A percentile compares a stretch with the other conserved stretches of the same genome.
Evolutionary conservation across 345 rosid species (phyloP).

Genomic region (Aethionema arabicum): DNA sequence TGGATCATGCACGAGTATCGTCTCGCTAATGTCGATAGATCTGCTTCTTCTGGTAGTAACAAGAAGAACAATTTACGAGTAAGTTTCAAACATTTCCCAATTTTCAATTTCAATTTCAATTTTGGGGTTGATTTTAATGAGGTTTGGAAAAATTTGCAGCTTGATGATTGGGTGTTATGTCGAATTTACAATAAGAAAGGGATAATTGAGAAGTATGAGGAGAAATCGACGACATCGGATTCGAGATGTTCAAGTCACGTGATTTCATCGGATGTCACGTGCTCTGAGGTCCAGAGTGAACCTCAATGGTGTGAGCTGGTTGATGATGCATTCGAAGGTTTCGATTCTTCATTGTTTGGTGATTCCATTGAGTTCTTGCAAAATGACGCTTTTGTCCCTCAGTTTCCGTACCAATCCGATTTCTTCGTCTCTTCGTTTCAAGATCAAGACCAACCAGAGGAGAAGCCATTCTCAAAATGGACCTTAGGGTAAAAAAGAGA

Average conservation of each 20-base stretch:
- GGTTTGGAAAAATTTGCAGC: slow-evolving; percentile 42
- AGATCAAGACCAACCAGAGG: slow-evolving; percentile 27
- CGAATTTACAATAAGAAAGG: slow-evolving; percentile 91
- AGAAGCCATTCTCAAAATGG: slow-evolving; percentile 32
- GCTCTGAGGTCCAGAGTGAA: slow-evolving; percentile 55
- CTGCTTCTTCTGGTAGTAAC: slow-evolving; percentile 46
- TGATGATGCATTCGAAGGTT: slow-evolving; percentile 31
- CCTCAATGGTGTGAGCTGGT: slow-evolving; percentile 41
- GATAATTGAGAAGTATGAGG: slow-evolving; percentile 52
- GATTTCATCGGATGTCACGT: slow-evolving; percentile 52
- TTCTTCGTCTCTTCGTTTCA: slow-evolving; percentile 17
- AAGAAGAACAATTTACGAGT: slow-evolving; percentile 66
- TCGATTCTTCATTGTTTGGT: slow-evolving; percentile 37
- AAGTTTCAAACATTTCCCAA: background rate
- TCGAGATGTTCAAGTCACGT: slow-evolving; percentile 74
- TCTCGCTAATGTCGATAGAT: slow-evolving; percentile 75
- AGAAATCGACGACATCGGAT: slow-evolving; percentile 32
- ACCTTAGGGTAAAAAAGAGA: slow-evolving; percentile 1
- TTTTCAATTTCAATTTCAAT: background rate
- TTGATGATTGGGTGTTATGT: slow-evolving; percentile 85
- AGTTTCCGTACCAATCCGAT: slow-evolving; percentile 40
- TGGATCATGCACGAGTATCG: slow-evolving; percentile 99
- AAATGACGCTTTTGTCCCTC: slow-evolving; percentile 54
- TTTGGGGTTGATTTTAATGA: no score
- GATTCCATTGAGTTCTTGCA: slow-evolving; percentile 39